Evolutionary conservation across 164 flowering plant genomes (phyloP).

Genomic region (Magnolia changhungtana): DNA sequence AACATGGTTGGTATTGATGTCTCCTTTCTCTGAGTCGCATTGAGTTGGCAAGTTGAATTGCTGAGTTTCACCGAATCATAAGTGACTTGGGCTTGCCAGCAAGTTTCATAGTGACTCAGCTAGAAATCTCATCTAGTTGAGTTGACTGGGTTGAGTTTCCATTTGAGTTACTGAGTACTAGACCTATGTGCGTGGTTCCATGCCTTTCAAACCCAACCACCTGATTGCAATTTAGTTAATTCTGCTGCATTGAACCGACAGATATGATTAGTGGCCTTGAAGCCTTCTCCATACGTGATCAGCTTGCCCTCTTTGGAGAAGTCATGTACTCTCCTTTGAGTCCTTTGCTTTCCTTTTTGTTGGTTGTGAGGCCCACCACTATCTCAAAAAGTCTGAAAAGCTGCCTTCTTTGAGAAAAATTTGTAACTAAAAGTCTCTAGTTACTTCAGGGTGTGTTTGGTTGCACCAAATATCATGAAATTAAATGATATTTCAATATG

Average conservation of each 20-base stretch:
- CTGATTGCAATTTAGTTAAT: background rate
- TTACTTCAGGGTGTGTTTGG: background rate
- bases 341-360: background rate
- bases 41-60: too few species aligned
- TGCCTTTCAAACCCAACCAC: background rate
- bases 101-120: too few species aligned
- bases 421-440: background rate
- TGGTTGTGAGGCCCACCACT: background rate
- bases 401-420: background rate
- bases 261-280: background rate
- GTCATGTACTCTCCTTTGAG: background rate
- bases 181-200: background rate
- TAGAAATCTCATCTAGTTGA: too few species aligned
- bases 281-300: background rate
- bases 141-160: too few species aligned
- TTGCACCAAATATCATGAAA: background rate
- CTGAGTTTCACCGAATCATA: too few species aligned
- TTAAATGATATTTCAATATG: too few species aligned
- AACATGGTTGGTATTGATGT: too few species aligned
- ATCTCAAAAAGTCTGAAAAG: background rate
- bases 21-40: too few species aligned
- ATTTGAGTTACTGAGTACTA: too few species aligned
- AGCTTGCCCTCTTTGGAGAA: background rate
- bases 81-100: too few species aligned
- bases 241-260: background rate